A percentile compares a stretch with the other conserved stretches of the same genome.
phyloP scores from a whole-genome alignment of 2,329 filamentous ascomycete species.

The Drechslerella stenobrocha region DNA sequence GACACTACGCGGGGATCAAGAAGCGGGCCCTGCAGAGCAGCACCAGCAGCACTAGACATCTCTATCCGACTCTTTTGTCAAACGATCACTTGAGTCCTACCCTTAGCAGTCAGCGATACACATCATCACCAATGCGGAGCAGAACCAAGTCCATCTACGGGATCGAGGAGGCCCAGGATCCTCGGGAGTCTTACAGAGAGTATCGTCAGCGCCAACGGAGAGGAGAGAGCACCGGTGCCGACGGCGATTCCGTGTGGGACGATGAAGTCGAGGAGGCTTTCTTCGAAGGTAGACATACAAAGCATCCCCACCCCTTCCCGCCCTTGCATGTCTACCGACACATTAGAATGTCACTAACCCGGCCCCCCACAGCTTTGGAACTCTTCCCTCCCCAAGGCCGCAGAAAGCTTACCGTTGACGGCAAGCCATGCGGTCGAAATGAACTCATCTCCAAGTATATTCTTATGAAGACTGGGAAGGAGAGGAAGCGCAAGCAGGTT shows the following conservation, averaged over 20 bases:
- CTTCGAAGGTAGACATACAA: slow-evolving; percentile 63
- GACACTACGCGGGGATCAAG: slow-evolving; percentile 46
- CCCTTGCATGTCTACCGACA: slow-evolving; percentile 32
- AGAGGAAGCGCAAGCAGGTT: slow-evolving; percentile 64
- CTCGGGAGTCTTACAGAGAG: slow-evolving; percentile 67
- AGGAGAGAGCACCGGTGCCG: slow-evolving; percentile 61
- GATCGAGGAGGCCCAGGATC: slow-evolving; percentile 55
- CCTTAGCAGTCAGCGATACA: slow-evolving; percentile 42
- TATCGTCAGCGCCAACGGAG: slow-evolving; percentile 69
- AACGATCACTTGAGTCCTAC: slow-evolving; percentile 48
- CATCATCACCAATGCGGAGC: slow-evolving; percentile 47
- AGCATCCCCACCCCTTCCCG: slow-evolving; percentile 1
- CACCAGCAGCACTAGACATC: slow-evolving; percentile 30
- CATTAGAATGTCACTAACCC: slow-evolving; percentile 4
- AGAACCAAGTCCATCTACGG: slow-evolving; percentile 48
- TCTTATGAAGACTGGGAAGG: slow-evolving; percentile 57
- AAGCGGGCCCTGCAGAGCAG: slow-evolving; percentile 32
- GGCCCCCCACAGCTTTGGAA: slow-evolving; percentile 61
- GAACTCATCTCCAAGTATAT: slow-evolving; percentile 72
- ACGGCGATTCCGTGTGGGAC: slow-evolving; percentile 66
- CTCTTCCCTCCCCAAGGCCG: slow-evolving; percentile 69
- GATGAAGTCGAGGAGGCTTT: slow-evolving; percentile 68
- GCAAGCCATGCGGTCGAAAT: slow-evolving; percentile 68
- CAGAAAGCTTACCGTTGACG: slow-evolving; percentile 68
- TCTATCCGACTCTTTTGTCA: slow-evolving; percentile 45